Base-by-base conservation (phyloP, 1,139 yeast species). In the Lodderomyces margitis region DNA sequence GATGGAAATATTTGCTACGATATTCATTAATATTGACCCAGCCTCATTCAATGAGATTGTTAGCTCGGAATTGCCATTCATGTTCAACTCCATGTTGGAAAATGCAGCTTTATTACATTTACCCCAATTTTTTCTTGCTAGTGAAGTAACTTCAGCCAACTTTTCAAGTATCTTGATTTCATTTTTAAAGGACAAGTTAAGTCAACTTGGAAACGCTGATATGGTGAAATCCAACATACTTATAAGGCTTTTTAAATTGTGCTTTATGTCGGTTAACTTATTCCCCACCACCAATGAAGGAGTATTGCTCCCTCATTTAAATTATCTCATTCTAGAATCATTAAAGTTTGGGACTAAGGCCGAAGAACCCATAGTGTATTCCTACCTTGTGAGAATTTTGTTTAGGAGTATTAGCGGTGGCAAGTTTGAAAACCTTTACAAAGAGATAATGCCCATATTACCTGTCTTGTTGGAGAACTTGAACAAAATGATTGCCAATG, bases 341-440 rank as follows among this genome's bases (percentile, higher is more conserved):
- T 70, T 94, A 59, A 82, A 82, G 46, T 73, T 81, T 40, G 83
- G 97, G 0, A 86, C 96, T 1, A 80, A 81, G n/a, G 88, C 97
- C 0, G 87, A 87, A 52, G 97, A 91, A 57, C 97, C 98, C 3
- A 75, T 87, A 30, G 88, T 88, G 1, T 92, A 89, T 58, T 89
- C 94, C 48, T 87, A 89, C 56, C 68, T 94, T 54, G 85, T 94
- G 16, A 74, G 98, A 55, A 87, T 96, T 0, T 67, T 94, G 39
- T 94, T 94, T 70, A 74, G 98, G 60, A 87, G 95, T 57, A 91
- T 94, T 36, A 95, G 96, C 36, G 98, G 98, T 37, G 98, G 98
- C 3, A 74, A 97, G 46, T 91, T 91, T 59, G 98, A 92, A 61
- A 81, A 83, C 45, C 70, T 94, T 21, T 92, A 92, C 66, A 87